These are phyloP conservation scores for Cornus controversa DNA, from an alignment of 148 eudicot species.

Conservation along the genomic window DNA sequence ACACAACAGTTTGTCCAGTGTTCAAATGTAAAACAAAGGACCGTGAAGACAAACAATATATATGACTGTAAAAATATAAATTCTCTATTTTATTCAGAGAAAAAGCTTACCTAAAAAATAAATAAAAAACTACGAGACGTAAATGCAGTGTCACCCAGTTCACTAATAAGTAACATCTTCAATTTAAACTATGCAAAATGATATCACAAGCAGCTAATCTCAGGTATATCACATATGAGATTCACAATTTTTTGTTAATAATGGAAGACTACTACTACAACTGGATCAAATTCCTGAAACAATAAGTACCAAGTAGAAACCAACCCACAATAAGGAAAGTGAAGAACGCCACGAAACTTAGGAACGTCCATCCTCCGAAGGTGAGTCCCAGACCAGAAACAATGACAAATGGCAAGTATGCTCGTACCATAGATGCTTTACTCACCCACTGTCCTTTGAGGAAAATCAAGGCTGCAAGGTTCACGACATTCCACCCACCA, in stretches of 20 bases:
- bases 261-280: constrained; percentile 37
- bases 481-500: constrained; percentile 86
- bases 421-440: constrained; percentile 42
- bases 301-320: constrained; percentile 87
- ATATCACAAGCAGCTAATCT: not conserved
- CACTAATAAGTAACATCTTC: too few relatives aligned
- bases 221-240: not conserved
- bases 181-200: not conserved
- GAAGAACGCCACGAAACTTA: constrained; percentile 57
- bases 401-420: constrained; percentile 59
- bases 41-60: too few relatives aligned
- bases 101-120: too few relatives aligned
- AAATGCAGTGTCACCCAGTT: too few relatives aligned
- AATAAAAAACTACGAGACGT: too few relatives aligned
- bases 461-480: constrained; percentile 62
- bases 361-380: constrained; percentile 70
- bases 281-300: constrained; percentile 63
- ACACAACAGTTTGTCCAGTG: too few relatives aligned
- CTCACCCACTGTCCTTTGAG: constrained; percentile 79
- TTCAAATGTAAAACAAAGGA: too few relatives aligned
- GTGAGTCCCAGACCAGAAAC: constrained; percentile 52
- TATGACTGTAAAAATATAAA: too few relatives aligned
- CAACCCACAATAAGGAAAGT: constrained; percentile 64
- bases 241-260: not conserved
- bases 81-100: too few relatives aligned